Base-by-base conservation (phyloP, 768 basidiomycete genomes). In the Xerocomus brunneocitrinus region DNA sequence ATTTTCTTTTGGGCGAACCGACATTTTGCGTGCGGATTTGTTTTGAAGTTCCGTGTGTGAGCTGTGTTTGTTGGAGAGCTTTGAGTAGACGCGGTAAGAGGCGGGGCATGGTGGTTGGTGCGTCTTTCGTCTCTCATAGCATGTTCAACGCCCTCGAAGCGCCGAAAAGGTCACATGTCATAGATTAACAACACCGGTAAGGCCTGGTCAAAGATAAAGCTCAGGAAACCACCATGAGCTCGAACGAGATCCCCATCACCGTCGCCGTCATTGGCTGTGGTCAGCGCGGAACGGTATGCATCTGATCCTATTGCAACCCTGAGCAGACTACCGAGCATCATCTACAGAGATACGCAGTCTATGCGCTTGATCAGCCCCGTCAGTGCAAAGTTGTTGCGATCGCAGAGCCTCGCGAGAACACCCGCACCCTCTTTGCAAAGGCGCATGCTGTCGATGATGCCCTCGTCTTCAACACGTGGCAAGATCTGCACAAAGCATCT, bases 251-350 rank as follows among this genome's bases (percentile, higher is more conserved):
- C 19, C 80, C 83, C 10, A 72, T 92, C 42, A 92, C 89, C 0
- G 60, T 94, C 34, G 90, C 83, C 13, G 73, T 94, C 55, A 68
- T 95, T 31, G 92, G 92, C 19, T 91, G 89, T 61, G 92, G 92
- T 6, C 84, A 89, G 65, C 82, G 92, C 51, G 92, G 91, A 49
- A 78, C 76, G 73, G 91, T 90, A 56, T 34, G 71, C 27, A n/a
- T 38, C 27, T 8, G 3, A 1, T 27, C 13, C 19, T 54, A 46
- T 47, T 47, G 1, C 19, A 25, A 38, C 48, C 35, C 13, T 27
- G 40, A 35, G 7, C 9, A 25, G 31, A 8, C 48, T 47, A 39
- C 49, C 53, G 14, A n/a, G 5, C 13, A 35, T 6, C 24, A 13
- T 47, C 13, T 43, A 8, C 56, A 91, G 85, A 69, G 66, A 22